Evolutionary conservation across 2,329 filamentous ascomycete genomes (phyloP).

Genomic region (Incumbomyces delicatus): DNA sequence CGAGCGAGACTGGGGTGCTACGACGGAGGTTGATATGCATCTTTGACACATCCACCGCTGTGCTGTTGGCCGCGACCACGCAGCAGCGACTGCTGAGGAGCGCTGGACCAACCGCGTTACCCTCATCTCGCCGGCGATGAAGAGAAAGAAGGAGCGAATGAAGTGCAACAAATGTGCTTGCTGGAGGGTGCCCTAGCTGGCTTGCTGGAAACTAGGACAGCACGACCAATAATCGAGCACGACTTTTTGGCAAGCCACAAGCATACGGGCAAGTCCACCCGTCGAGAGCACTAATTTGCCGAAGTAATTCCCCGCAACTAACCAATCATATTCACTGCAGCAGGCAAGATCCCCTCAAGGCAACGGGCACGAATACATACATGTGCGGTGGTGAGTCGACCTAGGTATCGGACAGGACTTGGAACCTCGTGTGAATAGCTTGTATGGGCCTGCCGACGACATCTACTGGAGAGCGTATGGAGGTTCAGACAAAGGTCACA

Average conservation of each 20-base stretch:
- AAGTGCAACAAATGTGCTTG: constrained; percentile 1
- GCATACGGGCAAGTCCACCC: no score
- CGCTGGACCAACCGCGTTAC: constrained; percentile 16
- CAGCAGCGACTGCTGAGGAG: constrained; percentile 26
- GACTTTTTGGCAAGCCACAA: not conserved
- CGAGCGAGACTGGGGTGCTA: constrained; percentile 11
- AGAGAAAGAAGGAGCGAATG: constrained; percentile 4
- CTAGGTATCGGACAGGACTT: no score
- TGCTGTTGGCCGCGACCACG: constrained; percentile 26
- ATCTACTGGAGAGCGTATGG: no score
- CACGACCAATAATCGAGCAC: not conserved
- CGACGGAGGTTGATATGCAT: constrained; percentile 31
- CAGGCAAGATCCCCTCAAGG: no score
- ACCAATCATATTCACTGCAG: no score
- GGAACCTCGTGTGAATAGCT: no score
- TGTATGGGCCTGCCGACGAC: no score
- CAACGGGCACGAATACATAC: no score
- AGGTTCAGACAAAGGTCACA: no score
- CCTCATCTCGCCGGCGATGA: constrained; percentile 15
- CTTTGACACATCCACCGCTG: constrained; percentile 29
- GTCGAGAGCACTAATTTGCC: no score
- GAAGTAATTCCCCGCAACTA: not conserved
- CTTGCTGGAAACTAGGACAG: not conserved
- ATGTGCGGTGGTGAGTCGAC: no score
- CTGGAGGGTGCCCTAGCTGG: not conserved